Conservation (phyloP, 495 filamentous ascomycete species). For the Penicillium coprophilum region DNA sequence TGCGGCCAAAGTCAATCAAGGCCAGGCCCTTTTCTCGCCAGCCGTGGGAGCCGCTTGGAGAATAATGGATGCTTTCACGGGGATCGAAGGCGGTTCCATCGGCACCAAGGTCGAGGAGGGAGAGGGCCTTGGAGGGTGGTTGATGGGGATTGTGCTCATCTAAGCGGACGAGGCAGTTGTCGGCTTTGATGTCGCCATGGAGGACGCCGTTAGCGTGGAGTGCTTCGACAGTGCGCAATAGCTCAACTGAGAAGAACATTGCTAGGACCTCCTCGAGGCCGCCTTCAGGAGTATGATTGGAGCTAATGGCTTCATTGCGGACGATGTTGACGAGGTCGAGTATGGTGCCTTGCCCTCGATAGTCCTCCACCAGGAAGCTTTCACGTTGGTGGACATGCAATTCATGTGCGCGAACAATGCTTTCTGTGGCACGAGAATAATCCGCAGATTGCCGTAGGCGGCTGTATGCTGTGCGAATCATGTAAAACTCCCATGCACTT, state of each 20-base stretch:
- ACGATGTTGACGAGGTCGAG: constrained; percentile 90
- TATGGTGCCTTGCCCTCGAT: constrained; percentile 84
- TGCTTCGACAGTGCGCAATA: constrained; percentile 85
- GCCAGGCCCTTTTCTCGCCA: constrained; percentile 79
- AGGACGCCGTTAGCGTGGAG: constrained; percentile 77
- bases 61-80: constrained; percentile 55
- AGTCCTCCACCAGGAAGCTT: constrained; percentile 83
- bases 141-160: constrained; percentile 43
- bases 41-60: constrained; percentile 66
- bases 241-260: constrained; percentile 94
- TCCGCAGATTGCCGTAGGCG: constrained; percentile 57
- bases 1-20: constrained; percentile 93
- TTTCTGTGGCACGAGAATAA: constrained; percentile 62
- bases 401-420: constrained; percentile 77
- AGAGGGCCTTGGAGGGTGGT: constrained; percentile 22
- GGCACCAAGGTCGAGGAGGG: constrained; percentile 38
- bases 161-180: constrained; percentile 90
- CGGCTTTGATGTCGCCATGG: constrained; percentile 92
- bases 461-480: constrained; percentile 77
- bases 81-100: constrained; percentile 47
- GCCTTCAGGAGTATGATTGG: constrained; percentile 46
- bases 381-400: constrained; percentile 87
- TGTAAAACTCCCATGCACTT: constrained; percentile 92
- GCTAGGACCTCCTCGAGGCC: constrained; percentile 84
- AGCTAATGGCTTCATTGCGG: constrained; percentile 58